Base-by-base conservation (phyloP, 495 filamentous ascomycete species). In the Ascodesmis nigricans region DNA sequence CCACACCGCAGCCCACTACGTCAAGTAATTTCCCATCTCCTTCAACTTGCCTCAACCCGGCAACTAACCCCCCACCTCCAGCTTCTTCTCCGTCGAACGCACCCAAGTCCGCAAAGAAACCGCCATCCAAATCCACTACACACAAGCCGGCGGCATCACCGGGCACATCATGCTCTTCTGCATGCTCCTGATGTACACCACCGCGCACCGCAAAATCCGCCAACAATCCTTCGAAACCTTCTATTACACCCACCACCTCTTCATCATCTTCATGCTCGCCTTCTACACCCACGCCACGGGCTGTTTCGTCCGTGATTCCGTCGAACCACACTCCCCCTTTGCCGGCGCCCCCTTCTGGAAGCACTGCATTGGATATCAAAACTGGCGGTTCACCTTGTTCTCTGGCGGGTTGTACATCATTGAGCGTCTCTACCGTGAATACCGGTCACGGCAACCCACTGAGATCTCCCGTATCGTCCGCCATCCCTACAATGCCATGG, bases 131-230 rank as follows among this genome's bases (percentile, higher is more conserved):
- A 90, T 99, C 38, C 87, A 95, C 55, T 99, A 91, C 47, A 67
- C 73, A 3, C 65, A 87, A 51, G 65, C 79, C 26, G 82, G 78
- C 43, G 87, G 87, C 37, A 78, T 95, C 40, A 99, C 87, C 0
- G 87, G 87, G 11, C 87, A 99, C 57, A 67, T 99, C 29, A 99
- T 99, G 87, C 67, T 95, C 3, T 63, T 95, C 5, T 99, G 87
- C 65, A 95, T 99, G 87, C 61, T 99, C 34, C 56, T 99, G 35
- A 99, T 99, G 69, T 99, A 87, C 55, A 99, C 87, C 13, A 91
- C 90, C 5, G 75, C 87, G 3, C 87, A 99, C 49, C 65, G 72
- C 45, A 75, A 76, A 43, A 95, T 99, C 45, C 76, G 87, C 32
- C 80, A 95, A 52, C 87, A 99, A 50, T 90, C 78, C 1, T 99